These are phyloP conservation scores for Lipomyces starkeyi DNA, from an alignment of 805 yeast genomes.

Conservation along the genomic window DNA sequence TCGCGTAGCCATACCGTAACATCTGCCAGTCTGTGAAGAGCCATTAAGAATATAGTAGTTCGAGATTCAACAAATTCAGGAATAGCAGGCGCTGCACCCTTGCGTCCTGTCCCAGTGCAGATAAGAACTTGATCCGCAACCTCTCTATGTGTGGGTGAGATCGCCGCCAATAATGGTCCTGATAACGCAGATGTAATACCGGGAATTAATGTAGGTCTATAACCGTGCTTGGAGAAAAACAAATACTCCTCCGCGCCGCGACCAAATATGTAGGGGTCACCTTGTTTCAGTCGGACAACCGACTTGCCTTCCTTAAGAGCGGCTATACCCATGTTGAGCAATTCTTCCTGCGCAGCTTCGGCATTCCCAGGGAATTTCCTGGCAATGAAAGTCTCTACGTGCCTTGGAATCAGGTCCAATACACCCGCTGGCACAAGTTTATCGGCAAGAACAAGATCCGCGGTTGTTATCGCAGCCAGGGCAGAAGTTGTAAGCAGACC, in stretches of 20 bases:
- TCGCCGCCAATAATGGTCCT: slow-evolving; percentile 79
- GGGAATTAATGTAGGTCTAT: slow-evolving; percentile 73
- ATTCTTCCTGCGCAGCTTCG: slow-evolving; percentile 87
- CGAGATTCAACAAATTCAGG: slow-evolving; percentile 76
- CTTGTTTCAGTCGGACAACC: slow-evolving; percentile 91
- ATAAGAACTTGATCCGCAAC: slow-evolving; percentile 90
- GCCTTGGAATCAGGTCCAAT: slow-evolving; percentile 76
- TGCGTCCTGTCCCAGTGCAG: slow-evolving; percentile 93
- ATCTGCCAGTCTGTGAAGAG: slow-evolving; percentile 69
- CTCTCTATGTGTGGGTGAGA: slow-evolving; percentile 91
- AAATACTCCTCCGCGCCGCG: slow-evolving; percentile 92
- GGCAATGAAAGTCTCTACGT: slow-evolving; percentile 81
- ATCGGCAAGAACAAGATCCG: slow-evolving; percentile 87
- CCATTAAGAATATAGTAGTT: slow-evolving; percentile 89
- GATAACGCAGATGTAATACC: slow-evolving; percentile 91
- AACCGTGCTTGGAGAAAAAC: slow-evolving; percentile 73
- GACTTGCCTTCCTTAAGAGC: slow-evolving; percentile 68
- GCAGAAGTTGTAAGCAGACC: slow-evolving; percentile 87
- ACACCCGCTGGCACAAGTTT: slow-evolving; percentile 91
- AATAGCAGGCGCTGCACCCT: slow-evolving; percentile 76
- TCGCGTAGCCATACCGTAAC: slow-evolving; percentile 51
- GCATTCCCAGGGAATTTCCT: slow-evolving; percentile 97
- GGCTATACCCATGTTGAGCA: slow-evolving; percentile 71
- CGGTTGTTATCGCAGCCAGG: slow-evolving; percentile 73
- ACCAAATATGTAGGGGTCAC: slow-evolving; percentile 96